Percentiles rank a stretch among this genome's conserved stretches.
phyloP scores from a whole-genome alignment of 371 early-diverging fungal species.

The Globomyces sp. region DNA sequence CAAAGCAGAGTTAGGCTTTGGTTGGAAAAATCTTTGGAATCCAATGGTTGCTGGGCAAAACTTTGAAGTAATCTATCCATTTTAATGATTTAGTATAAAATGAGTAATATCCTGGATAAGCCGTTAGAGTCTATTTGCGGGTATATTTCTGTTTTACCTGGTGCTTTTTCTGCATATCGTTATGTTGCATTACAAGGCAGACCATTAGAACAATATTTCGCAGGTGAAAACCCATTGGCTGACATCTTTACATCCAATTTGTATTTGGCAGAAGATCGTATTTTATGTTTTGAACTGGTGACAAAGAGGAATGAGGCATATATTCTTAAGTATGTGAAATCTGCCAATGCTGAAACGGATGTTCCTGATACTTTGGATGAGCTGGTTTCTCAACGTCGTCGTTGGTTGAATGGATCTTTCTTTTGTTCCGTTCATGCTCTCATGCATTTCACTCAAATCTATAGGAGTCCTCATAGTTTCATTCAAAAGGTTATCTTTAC shows the following conservation, averaged over 20 bases:
- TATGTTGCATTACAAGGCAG: constrained; percentile 82
- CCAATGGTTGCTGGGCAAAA: constrained; percentile 88
- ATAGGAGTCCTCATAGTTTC: constrained; percentile 60
- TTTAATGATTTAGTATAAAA: constrained; percentile 54
- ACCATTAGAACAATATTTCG: constrained; percentile 87
- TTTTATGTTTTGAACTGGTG: constrained; percentile 80
- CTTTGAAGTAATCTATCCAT: constrained; percentile 44
- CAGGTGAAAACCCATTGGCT: constrained; percentile 73
- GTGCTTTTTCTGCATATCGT: constrained; percentile 95
- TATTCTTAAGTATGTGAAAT: constrained; percentile 56
- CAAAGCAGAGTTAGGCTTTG: constrained; percentile 42
- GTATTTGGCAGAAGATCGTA: constrained; percentile 53
- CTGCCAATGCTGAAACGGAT: constrained; percentile 75
- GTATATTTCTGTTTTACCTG: constrained; percentile 81
- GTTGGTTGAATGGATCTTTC: constrained; percentile 95
- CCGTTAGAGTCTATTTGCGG: constrained; percentile 80
- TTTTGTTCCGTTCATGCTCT: constrained; percentile 88
- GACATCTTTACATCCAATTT: constrained; percentile 48
- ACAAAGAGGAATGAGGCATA: constrained; percentile 47
- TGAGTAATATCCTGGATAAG: constrained; percentile 69
- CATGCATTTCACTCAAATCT: constrained; percentile 73
- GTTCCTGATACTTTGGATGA: constrained; percentile 80
- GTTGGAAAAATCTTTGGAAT: constrained; percentile 69
- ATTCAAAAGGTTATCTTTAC: constrained; percentile 62
- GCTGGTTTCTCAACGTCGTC: constrained; percentile 87